Base-by-base conservation (phyloP, 202 grass and related monocot genomes). In the Carex sylvatica region DNA sequence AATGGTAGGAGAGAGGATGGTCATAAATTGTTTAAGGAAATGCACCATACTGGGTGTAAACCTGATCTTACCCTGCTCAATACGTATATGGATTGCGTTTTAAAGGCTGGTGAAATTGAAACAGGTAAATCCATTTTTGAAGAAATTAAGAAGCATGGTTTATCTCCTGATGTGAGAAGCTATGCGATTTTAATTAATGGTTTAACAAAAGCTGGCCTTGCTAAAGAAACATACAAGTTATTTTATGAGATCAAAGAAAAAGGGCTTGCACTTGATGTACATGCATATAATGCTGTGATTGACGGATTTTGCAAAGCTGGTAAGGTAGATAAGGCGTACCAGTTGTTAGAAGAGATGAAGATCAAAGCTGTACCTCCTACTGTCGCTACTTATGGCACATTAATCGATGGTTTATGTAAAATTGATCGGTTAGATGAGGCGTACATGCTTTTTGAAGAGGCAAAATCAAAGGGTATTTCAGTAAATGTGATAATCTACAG, bases 391-490 rank as follows among this genome's bases (percentile, higher is more conserved):
- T 95, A 98, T 90, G 95, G 95, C 69, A 82, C 91, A 16, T 86
- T 98, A 51, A 85, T 98, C 81, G 91, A 98, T 95, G 92, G 95
- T 74, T 82, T 98, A 35, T 89, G 91, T 59, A 98, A 98, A 87
- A 95, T 98, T 84, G 92, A 91, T 82, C 87, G 95, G 87, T 90
- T 98, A 82, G 92, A 98, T 87, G 95, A 98, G 83, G 89, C 92
- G 61, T 98, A 95, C 69, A 91, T 98, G 95, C 87, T 98, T 82
- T 98, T 93, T 81, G 92, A 98, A 87, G 95, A 98, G 89, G 95
- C 95, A 65, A 98, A 98, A 88, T 93, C 84, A 4, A 90, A 93
- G 84, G 91, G 84, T 42, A 85, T 93, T 68, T 87, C 81, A 35
- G 52, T 93, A 69, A 98, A 95, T 89, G 91, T 95, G 87, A 83